A percentile compares a stretch with the other conserved stretches of the same genome.
phyloP scores from a whole-genome alignment of 106 monocot genomes.

The Platanthera zijinensis region DNA sequence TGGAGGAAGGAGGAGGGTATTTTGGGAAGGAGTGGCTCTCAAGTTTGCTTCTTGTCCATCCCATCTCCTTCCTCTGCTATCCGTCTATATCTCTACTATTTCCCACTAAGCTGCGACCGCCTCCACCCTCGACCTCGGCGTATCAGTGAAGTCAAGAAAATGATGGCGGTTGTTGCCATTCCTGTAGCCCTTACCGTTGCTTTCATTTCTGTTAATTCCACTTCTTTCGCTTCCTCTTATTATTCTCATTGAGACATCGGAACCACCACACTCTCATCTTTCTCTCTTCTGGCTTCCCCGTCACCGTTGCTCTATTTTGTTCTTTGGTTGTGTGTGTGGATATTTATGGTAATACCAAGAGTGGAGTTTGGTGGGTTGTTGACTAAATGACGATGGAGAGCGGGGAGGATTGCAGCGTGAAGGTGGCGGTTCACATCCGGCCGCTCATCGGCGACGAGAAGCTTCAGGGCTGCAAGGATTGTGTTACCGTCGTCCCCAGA shows the following conservation, averaged over 20 bases:
- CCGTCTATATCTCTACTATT: slow-evolving; percentile 2
- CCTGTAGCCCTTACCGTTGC: neutral
- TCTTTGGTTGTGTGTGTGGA: slow-evolving; percentile 1
- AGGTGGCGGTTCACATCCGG: slow-evolving; percentile 88
- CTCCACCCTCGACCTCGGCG: slow-evolving; percentile 3
- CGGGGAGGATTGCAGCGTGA: slow-evolving; percentile 88
- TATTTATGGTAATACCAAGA: slow-evolving; percentile 13
- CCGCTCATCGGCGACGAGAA: slow-evolving; percentile 88
- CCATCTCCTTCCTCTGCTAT: neutral
- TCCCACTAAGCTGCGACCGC: neutral
- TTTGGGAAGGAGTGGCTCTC: slow-evolving; percentile 16
- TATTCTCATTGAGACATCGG: slow-evolving; percentile 7
- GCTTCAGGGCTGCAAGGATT: slow-evolving; percentile 89
- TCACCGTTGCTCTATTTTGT: neutral
- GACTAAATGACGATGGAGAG: slow-evolving; percentile 60
- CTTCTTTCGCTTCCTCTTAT: neutral
- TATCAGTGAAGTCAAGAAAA: slow-evolving; percentile 34
- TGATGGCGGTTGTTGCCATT: slow-evolving; percentile 34
- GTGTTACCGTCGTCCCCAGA: slow-evolving; percentile 58
- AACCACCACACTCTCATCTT: slow-evolving; percentile 3
- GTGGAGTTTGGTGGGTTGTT: neutral
- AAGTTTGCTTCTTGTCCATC: slow-evolving; percentile 9
- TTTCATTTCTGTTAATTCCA: slow-evolving; percentile 4
- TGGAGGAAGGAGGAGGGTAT: slow-evolving; percentile 2
- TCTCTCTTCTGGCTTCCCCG: neutral